Evolutionary conservation across 192 early-diverging fungal genomes (phyloP), one percentile per base, ranked within the genome.

Genomic region (Podila minutissima): DNA sequence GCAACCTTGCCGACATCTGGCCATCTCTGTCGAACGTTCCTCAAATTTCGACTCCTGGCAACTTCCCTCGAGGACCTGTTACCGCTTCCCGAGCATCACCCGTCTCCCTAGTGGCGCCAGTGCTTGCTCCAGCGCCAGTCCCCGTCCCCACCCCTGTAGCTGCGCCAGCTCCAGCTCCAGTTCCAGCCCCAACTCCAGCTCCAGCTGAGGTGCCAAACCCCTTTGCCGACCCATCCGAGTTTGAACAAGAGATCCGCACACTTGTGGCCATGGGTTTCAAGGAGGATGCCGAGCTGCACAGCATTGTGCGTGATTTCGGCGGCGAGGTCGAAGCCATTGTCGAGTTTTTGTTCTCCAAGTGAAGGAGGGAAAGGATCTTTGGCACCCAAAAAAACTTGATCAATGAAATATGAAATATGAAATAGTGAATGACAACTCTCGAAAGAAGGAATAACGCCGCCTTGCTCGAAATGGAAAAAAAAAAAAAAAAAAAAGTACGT

Each of bases 271-370:
- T 81, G 77, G 77, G 77, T 0, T 81, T 81, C 60, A 28, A 53
- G 41, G 63, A 81, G 20, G 64, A 51, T 28, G 53, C 49, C 17
- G 77, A 72, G 24, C 67, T 81, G 33, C 70, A 63, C 29, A 55
- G 66, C 2, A 62, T 73, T 41, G 71, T 81, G 32, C 70, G 58
- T 22, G 77, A 81, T 32, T 69, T 81, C 46, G 77, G 77, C 38
- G 77, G 77, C 12, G 77, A 81, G 58, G 55, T 81, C 37, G 71
- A 81, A 33, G 77, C 77, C 9, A 35, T 81, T 50, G 58, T 81
- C 28, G 77, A 81, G 0, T 73, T 65, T 50, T 29, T 73, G 57
- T 12, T 81, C 51, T 9, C 28, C 5, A 41, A 71, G 69, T 71
- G 31, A 69, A 37, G 9, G 19, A 4, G 22, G 38, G 37, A 55